phyloP scores from a whole-genome alignment of 2,329 filamentous ascomycete genomes.

The Lachnum nothofagi region DNA sequence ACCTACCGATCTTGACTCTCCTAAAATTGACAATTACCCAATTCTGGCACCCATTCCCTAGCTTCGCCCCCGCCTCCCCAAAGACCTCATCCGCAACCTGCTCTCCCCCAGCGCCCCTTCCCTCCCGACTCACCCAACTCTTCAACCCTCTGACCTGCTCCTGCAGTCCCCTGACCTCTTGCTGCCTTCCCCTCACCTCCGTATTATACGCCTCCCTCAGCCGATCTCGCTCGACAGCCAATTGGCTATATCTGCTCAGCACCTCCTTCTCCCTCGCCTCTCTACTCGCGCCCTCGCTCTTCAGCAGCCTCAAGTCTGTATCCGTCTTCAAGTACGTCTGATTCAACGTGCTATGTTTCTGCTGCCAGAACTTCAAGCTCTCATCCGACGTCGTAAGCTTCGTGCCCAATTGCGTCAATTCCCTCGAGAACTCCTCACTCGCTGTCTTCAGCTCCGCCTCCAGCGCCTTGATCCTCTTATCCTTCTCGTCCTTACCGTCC shows the following conservation, averaged over 20 bases:
- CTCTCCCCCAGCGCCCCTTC: constrained; percentile 54
- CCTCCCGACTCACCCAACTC: constrained; percentile 65
- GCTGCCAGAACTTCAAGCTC: constrained; percentile 53
- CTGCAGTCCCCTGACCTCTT: constrained; percentile 50
- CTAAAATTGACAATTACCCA: constrained; percentile 69
- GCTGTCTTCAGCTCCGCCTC: constrained; percentile 49
- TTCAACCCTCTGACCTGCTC: constrained; percentile 63
- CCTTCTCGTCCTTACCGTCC: constrained; percentile 32
- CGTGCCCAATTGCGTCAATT: constrained; percentile 49
- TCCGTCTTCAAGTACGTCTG: constrained; percentile 49
- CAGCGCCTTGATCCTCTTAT: constrained; percentile 44
- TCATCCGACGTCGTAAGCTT: constrained; percentile 44
- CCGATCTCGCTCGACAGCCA: constrained; percentile 31
- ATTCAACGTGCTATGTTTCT: constrained; percentile 48
- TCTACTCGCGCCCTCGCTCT: constrained; percentile 44
- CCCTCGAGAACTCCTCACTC: constrained; percentile 49
- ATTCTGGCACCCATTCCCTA: constrained; percentile 66
- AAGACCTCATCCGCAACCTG: constrained; percentile 63
- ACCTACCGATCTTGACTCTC: constrained; percentile 48
- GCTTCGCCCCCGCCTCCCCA: constrained; percentile 53
- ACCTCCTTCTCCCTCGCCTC: constrained; percentile 35
- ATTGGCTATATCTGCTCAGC: constrained; percentile 24
- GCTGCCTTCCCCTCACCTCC: constrained; percentile 47
- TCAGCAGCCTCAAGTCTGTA: constrained; percentile 48
- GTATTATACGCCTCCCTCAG: constrained; percentile 47